A percentile compares a stretch with the other conserved stretches of the same genome.
Conservation (phyloP, 73 alveolate genomes). For the Paramecium sexaurelia region DNA sequence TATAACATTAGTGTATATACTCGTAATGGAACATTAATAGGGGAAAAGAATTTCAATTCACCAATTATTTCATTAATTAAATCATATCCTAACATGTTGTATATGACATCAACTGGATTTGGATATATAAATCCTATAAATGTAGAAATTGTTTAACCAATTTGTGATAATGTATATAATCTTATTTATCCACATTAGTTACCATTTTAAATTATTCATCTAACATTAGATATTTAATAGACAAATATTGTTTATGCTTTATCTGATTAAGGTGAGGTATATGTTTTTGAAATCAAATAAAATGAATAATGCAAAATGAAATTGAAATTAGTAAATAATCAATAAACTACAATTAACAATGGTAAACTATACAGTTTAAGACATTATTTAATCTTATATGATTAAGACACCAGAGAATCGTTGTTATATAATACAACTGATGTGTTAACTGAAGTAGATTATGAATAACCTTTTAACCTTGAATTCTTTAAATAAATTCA, state of each 20-base stretch:
- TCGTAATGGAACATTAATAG: conserved; percentile 2
- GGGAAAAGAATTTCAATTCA: background rate
- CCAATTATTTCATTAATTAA: background rate
- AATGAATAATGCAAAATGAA: conserved; percentile 38
- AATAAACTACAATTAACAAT: background rate
- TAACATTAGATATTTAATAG: background rate
- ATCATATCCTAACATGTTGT: conserved; percentile 22
- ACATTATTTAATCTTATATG: background rate
- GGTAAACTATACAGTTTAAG: background rate
- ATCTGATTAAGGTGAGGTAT: conserved; percentile 17
- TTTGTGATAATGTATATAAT: conserved; percentile 18
- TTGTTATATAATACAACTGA: conserved; percentile 12
- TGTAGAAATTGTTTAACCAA: background rate
- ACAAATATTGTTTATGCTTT: conserved; percentile 19
- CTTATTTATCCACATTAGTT: background rate
- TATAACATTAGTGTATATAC: background rate
- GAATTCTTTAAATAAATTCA: background rate
- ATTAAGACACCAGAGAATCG: background rate
- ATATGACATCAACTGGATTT: background rate
- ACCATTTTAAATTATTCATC: background rate
- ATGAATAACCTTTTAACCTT: background rate
- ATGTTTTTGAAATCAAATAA: conserved; percentile 34
- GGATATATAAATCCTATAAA: conserved; percentile 18
- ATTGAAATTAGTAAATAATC: background rate
- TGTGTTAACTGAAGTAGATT: conserved; percentile 29